Evolutionary conservation across 768 basidiomycete genomes (phyloP).

Genomic region (Boletus barrowsii): DNA sequence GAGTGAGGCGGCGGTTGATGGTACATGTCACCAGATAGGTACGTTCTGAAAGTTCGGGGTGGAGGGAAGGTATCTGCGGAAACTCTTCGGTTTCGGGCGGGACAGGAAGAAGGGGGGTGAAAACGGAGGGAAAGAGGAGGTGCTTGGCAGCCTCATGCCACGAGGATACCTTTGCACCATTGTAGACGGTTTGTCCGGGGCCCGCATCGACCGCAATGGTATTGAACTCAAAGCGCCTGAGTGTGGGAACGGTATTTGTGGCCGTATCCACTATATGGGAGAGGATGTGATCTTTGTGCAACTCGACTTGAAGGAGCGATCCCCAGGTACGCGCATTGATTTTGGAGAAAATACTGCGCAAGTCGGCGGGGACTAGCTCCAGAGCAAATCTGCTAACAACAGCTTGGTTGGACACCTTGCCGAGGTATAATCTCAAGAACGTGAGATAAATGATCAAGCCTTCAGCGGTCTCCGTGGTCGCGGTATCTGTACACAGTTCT

Average conservation of each 20-base stretch:
- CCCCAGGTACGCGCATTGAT: slow-evolving; percentile 64
- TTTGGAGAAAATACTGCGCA: slow-evolving; percentile 47
- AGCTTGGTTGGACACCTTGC: slow-evolving; percentile 52
- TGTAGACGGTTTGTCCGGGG: slow-evolving; percentile 53
- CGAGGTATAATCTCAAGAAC: slow-evolving; percentile 83
- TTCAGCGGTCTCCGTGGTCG: slow-evolving; percentile 43
- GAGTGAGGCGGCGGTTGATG: slow-evolving; percentile 93
- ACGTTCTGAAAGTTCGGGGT: slow-evolving; percentile 83
- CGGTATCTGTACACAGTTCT: slow-evolving; percentile 23
- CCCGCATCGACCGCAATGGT: slow-evolving; percentile 68
- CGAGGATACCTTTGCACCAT: slow-evolving; percentile 58
- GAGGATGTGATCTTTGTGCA: slow-evolving; percentile 28
- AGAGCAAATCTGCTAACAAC: slow-evolving; percentile 52
- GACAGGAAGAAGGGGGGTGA: slow-evolving; percentile 47
- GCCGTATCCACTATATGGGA: slow-evolving; percentile 19
- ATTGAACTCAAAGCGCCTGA: slow-evolving; percentile 68
- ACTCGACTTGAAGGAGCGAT: slow-evolving; percentile 55
- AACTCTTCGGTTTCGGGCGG: slow-evolving; percentile 38
- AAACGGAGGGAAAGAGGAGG: slow-evolving; percentile 82
- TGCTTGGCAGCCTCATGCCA: slow-evolving; percentile 91
- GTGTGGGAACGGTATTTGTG: slow-evolving; percentile 24
- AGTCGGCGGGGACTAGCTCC: slow-evolving; percentile 40
- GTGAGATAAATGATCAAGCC: slow-evolving; percentile 68
- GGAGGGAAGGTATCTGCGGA: slow-evolving; percentile 65
- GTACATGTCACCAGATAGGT: slow-evolving; percentile 92